Percentiles rank a stretch among this genome's conserved stretches.
Conservation (phyloP, 2,329 filamentous ascomycete genomes). For the Neonectria neomacrospora region DNA sequence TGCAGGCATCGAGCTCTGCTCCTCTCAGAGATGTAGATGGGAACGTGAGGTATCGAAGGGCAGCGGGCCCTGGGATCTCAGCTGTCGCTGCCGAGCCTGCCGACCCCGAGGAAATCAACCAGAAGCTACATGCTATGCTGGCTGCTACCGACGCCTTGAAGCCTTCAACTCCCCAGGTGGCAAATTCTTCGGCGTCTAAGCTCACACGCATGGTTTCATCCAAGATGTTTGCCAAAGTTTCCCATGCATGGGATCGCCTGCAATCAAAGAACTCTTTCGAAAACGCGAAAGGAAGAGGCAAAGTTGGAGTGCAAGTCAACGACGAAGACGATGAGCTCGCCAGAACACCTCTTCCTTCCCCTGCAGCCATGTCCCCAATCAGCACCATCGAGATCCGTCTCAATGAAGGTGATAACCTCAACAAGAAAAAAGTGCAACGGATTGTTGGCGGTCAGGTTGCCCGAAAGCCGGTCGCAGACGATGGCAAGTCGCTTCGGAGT, state of each 20-base stretch:
- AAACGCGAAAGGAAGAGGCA: constrained; percentile 25
- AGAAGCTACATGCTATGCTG: constrained; percentile 52
- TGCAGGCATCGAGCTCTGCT: constrained; percentile 23
- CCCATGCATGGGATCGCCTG: constrained; percentile 49
- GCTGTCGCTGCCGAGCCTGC: constrained; percentile 3
- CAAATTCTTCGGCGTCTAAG: constrained; percentile 35
- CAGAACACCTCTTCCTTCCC: constrained; percentile 23
- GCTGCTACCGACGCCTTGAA: constrained; percentile 51
- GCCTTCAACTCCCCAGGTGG: constrained; percentile 34
- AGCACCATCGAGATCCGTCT: constrained; percentile 47
- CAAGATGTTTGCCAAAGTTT: constrained; percentile 49
- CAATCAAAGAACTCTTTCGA: constrained; percentile 43
- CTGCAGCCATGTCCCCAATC: constrained; percentile 37
- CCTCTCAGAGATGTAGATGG: constrained; percentile 28
- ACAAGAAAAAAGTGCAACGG: constrained; percentile 50
- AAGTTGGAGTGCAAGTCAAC: background rate
- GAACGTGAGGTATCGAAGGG: constrained; percentile 24
- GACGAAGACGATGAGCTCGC: constrained; percentile 9
- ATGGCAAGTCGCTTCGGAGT: constrained; percentile 44
- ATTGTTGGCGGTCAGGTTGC: constrained; percentile 45
- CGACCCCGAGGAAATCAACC: constrained; percentile 44
- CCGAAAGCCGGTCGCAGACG: constrained; percentile 45
- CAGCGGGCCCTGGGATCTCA: background rate
- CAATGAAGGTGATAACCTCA: constrained; percentile 51
- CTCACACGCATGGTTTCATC: constrained; percentile 45